Evolutionary conservation across 495 filamentous ascomycete genomes (phyloP), one percentile per base, ranked within the genome.

Genomic region (Cercophora newfieldiana): DNA sequence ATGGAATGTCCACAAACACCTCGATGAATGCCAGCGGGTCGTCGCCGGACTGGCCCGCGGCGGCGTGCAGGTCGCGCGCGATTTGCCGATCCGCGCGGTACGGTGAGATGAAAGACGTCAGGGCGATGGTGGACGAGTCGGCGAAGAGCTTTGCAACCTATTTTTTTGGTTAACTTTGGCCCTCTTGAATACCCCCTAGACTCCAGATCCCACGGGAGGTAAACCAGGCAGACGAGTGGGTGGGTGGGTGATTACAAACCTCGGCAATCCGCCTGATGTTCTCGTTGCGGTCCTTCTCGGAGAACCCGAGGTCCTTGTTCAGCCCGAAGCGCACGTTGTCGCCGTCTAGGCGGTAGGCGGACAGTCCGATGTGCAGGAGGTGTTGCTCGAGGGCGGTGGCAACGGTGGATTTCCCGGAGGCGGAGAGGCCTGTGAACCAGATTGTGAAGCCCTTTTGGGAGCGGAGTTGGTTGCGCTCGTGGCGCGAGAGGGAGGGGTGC

Each of bases 301-400:
- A 90, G 83, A 98, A 98, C 3, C 94, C 94, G 31, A 98, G 86
- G 82, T 99, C 94, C 77, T 93, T 93, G 85, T 99, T 99, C 70
- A 99, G 83, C 1, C 95, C 96, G 83, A 97, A 97, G 64, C 95
- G 94, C 72, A 99, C 89, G 82, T 99, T 99, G 85, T 99, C 95
- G 71, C 95, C 95, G 78, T 99, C 95, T 19, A 99, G 89, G 1
- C 96, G 88, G 83, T 99, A 99, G 61, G 93, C 91, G 65, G 89
- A 82, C 16, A 96, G 78, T 18, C 89, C 88, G 19, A 89, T 83
- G 73, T 95, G 92, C 58, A 99, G 88, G 18, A 99, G 88, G 76
- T 96, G 91, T 79, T 96, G 93, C 81, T 99, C 95, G 19, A 98
- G 91, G 21, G 95, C 95, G 19, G 92, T 95, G 63, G 95, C 95